Base-by-base conservation (phyloP, 495 filamentous ascomycete genomes). In the Penicillium herquei region DNA sequence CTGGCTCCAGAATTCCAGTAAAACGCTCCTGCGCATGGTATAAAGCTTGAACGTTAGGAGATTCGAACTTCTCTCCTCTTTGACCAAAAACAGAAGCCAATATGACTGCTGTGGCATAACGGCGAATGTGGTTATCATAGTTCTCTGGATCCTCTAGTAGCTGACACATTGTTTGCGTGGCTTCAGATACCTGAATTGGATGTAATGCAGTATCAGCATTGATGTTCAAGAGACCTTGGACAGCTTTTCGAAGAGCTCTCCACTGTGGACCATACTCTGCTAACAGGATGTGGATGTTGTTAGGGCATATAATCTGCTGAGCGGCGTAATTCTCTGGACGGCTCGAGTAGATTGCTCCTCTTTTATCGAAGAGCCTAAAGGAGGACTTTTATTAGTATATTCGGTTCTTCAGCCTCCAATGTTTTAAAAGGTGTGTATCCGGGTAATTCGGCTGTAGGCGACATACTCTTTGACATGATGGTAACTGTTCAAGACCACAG, bases 81-180 rank as follows among this genome's bases (percentile, higher is more conserved):
- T 41, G 35, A 7, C 49, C 37, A 7, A 26, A 51, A 5, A 51
- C 49, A n/a, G 49, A 42, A 8, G 49, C 10, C 17, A 68, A 21
- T 32, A 68, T 56, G 2, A 68, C 58, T 10, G 59, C 64, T 10
- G 59, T 64, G 18, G 56, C 54, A 39, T 63, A 68, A 9, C 65
- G 64, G 17, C 47, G 39, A 31, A 61, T 54, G 53, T 66, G 56
- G 34, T 63, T 59, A 31, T 57, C 62, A 30, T 65, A 59, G 6
- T 39, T 32, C 17, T 55, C 46, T 5, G 61, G 49, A 13, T 54
- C 33, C 6, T 56, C 33, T 0, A 58, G 47, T n/a, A 68, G 33
- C 18, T 68, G 52, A 17, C 51, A 54, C 34, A 66, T 40, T 3
- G 61, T 56, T 47, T 59, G 53, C 7, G 57, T 47, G n/a, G 65